phyloP scores from a whole-genome alignment of 2,329 filamentous ascomycete species.

The Ceratocystis destructans region DNA sequence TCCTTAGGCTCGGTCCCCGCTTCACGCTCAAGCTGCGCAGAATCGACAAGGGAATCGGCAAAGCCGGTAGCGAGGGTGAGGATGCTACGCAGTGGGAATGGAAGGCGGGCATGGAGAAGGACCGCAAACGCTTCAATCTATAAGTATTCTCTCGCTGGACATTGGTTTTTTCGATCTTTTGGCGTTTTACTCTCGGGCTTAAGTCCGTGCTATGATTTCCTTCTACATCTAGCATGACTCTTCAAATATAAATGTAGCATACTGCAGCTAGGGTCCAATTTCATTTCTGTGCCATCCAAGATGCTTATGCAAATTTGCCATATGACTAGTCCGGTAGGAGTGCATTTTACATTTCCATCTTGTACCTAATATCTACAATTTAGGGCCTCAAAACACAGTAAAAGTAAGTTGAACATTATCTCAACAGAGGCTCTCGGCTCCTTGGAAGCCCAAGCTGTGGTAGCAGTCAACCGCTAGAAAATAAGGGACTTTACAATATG shows the following conservation, averaged over 20 bases:
- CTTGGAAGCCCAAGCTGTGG: too few species aligned
- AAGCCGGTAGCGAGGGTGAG: conserved; percentile 52
- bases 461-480: too few species aligned
- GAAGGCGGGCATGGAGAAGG: conserved; percentile 91
- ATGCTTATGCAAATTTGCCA: background rate
- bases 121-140: conserved; percentile 83
- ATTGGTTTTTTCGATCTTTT: conserved; percentile 11
- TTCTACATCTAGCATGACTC: background rate
- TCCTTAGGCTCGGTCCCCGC: conserved; percentile 45
- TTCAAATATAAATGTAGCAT: conserved; percentile 11
- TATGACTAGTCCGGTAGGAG: too few species aligned
- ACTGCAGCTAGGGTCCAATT: background rate
- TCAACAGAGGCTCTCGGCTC: too few species aligned
- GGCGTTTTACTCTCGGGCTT: too few species aligned
- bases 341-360: too few species aligned
- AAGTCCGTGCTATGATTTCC: background rate
- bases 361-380: too few species aligned
- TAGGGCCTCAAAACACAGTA: too few species aligned
- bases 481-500: too few species aligned
- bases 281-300: conserved; percentile 1
- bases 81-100: conserved; percentile 86
- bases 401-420: too few species aligned
- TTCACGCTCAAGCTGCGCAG: conserved; percentile 70
- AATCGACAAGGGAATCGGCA: conserved; percentile 75
- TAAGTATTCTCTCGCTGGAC: conserved; percentile 29